phyloP scores from a whole-genome alignment of 1,284 basidiomycete genomes.

The Apiotrichum gamsii region DNA sequence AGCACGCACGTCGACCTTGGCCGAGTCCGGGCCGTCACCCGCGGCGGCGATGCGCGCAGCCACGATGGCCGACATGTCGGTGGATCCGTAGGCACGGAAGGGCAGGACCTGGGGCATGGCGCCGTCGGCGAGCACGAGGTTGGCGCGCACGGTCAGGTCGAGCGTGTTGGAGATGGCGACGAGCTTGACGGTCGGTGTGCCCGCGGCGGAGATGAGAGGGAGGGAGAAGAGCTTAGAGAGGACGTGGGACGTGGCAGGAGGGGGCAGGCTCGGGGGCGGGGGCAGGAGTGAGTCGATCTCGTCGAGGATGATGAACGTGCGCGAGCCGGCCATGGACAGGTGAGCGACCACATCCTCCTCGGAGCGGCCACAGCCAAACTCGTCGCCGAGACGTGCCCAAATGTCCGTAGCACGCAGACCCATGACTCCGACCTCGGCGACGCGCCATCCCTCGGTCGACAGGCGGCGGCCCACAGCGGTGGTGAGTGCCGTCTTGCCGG shows the following conservation, averaged over 20 bases:
- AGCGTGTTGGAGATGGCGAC: slow-evolving; percentile 48
- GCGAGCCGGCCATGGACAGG: slow-evolving; percentile 13
- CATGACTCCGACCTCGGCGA: slow-evolving; percentile 45
- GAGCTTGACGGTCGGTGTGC: slow-evolving; percentile 32
- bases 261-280: slow-evolving; percentile 28
- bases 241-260: slow-evolving; percentile 38
- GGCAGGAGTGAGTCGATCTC: slow-evolving; percentile 48
- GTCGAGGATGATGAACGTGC: slow-evolving; percentile 44
- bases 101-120: slow-evolving; percentile 38
- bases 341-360: slow-evolving; percentile 29
- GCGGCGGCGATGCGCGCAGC: slow-evolving; percentile 28
- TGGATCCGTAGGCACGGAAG: slow-evolving; percentile 42
- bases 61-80: slow-evolving; percentile 45
- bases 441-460: slow-evolving; percentile 29
- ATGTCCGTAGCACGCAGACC: slow-evolving; percentile 36
- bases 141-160: slow-evolving; percentile 44
- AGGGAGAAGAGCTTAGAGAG: slow-evolving; percentile 44
- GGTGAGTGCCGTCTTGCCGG: slow-evolving; percentile 48
- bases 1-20: slow-evolving; percentile 42
- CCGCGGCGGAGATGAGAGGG: slow-evolving; percentile 26
- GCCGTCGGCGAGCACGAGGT: slow-evolving; percentile 36
- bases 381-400: slow-evolving; percentile 35
- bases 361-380: slow-evolving; percentile 29
- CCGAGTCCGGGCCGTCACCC: slow-evolving; percentile 8
- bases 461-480: slow-evolving; percentile 35